Percentiles rank a stretch among this genome's conserved stretches.
Evolutionary conservation across 1,284 basidiomycete genomes (phyloP).

Genomic region (Xerocomus amazonicus): DNA sequence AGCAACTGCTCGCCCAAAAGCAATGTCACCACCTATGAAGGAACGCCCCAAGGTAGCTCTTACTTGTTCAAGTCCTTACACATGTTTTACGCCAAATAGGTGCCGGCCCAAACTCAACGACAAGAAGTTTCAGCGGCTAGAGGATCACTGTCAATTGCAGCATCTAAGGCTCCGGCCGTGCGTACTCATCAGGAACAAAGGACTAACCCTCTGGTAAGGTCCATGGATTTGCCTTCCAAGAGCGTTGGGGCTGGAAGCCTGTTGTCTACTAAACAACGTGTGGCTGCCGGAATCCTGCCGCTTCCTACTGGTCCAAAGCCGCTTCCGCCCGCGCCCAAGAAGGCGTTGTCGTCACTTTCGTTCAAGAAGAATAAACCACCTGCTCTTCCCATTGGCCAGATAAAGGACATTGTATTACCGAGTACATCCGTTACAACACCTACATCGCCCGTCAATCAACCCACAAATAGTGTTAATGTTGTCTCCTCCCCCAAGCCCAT

Average conservation of each 20-base stretch:
- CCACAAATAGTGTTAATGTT: background rate
- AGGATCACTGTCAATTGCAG: constrained; percentile 6
- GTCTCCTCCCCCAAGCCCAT: constrained; percentile 22
- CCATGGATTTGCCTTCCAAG: constrained; percentile 21
- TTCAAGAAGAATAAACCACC: constrained; percentile 42
- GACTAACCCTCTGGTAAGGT: constrained; percentile 27
- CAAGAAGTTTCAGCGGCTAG: constrained; percentile 1
- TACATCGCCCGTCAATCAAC: constrained; percentile 12
- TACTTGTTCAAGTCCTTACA: background rate
- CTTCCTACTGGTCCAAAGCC: constrained; percentile 29
- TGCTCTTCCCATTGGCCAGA: constrained; percentile 5
- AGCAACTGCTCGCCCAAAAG: constrained; percentile 6
- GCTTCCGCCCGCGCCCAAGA: constrained; percentile 26
- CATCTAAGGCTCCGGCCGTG: constrained; percentile 14
- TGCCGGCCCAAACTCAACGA: constrained; percentile 3
- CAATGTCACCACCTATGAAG: constrained; percentile 1
- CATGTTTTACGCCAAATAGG: constrained; percentile 9
- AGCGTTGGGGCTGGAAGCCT: constrained; percentile 33
- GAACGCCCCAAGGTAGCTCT: constrained; percentile 14
- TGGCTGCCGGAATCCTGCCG: constrained; percentile 38
- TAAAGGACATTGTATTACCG: constrained; percentile 9
- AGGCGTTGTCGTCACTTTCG: constrained; percentile 31
- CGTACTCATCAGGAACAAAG: constrained; percentile 34
- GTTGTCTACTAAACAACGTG: constrained; percentile 48
- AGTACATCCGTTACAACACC: constrained; percentile 4